Evolutionary conservation across 2,329 filamentous ascomycete species (phyloP), one percentile per base, ranked within the genome.

Genomic region (Sporothrix brasiliensis): DNA sequence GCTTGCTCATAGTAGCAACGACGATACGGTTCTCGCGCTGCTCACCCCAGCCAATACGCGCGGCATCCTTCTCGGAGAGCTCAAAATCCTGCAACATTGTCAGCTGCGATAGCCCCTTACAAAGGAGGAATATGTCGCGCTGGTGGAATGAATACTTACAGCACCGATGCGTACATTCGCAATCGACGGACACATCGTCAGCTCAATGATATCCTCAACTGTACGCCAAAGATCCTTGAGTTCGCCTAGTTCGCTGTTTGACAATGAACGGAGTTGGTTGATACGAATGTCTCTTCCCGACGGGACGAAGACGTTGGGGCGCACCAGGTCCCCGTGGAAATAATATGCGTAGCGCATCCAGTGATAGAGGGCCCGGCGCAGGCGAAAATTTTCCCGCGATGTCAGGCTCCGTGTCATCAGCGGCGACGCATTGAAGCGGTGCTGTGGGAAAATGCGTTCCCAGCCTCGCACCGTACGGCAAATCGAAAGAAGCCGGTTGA

Each of bases 261-360:
- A 79, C 67, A 83, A 77, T 60, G 77, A 73, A n/a, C 83, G 80
- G 74, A 86, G 78, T 72, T 82, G 80, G 56, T 79, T 82, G 39
- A 78, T 79, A 58, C 83, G 78, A 14, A 81, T 79, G 58, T 83
- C 79, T 10, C 73, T 70, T 24, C 72, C 74, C 6, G 71, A 63
- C 16, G 75, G 74, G 6, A 73, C 61, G 47, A 71, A 74, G 44
- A 68, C 53, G 44, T 70, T 75, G 3, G 72, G 74, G 58, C 56
- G 34, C 78, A 76, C 11, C 78, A 80, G 77, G 44, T 81, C 80
- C 13, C 81, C 81, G 61, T 87, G 85, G 71, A 87, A 87, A 72
- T 85, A 83, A 47, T 81, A 80, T 7, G 83, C 80, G 72, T 84
- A 87, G 4, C 85, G 79, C 84, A 85, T 86, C 85, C 85, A 88